Evolutionary conservation across 2,329 filamentous ascomycete species (phyloP).

Genomic region (Xylariaceae sp.): DNA sequence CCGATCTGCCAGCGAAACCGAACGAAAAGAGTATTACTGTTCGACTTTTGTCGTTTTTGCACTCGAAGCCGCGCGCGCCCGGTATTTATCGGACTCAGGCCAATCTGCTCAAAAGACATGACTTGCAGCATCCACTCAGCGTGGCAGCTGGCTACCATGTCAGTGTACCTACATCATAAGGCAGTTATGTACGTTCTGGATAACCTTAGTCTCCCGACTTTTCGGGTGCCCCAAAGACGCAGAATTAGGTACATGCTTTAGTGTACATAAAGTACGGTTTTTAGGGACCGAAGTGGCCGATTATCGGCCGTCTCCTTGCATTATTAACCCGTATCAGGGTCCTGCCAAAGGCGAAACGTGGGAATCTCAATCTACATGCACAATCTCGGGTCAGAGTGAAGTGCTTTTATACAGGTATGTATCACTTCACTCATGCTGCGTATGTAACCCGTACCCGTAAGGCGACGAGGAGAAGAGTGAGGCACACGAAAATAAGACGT

Average conservation of each 20-base stretch:
- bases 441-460: no score
- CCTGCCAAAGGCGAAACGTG: background rate
- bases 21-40: no score
- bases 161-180: background rate
- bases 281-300: background rate
- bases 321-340: slow-evolving; percentile 5
- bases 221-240: background rate
- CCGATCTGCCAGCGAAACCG: no score
- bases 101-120: slow-evolving; percentile 27
- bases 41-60: no score
- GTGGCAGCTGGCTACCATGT: background rate
- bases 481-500: no score
- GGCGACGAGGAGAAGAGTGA: no score
- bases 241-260: background rate
- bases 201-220: background rate
- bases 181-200: background rate
- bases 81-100: slow-evolving; percentile 13
- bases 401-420: no score
- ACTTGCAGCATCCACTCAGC: slow-evolving; percentile 20
- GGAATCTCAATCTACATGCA: no score
- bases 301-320: background rate
- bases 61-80: slow-evolving; percentile 17
- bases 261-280: background rate
- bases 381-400: no score
- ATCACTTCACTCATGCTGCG: no score